phyloP scores from a whole-genome alignment of 2,329 filamentous ascomycete species.

The Colletotrichum graminicola region DNA sequence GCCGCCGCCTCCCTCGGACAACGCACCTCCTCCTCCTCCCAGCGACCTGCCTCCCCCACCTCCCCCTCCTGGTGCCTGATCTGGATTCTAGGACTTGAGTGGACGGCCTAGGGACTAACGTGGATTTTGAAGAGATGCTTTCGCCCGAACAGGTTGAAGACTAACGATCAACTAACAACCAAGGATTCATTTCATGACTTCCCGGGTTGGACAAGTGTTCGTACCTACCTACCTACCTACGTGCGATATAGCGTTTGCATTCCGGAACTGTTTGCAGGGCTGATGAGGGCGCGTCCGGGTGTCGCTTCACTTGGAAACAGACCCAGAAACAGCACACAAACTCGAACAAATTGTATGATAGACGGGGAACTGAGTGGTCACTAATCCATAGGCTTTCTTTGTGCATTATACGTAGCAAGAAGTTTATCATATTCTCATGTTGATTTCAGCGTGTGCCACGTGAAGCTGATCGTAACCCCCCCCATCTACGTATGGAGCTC shows the following conservation, averaged over 20 bases:
- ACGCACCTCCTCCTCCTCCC: constrained; percentile 71
- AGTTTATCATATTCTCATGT: constrained; percentile 18
- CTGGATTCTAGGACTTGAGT: neutral
- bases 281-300: neutral
- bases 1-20: constrained; percentile 67
- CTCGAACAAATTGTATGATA: constrained; percentile 33
- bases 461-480: neutral
- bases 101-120: constrained; percentile 27
- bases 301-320: constrained; percentile 1
- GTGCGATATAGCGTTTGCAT: neutral
- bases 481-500: neutral
- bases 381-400: constrained; percentile 36
- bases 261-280: neutral
- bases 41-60: constrained; percentile 73
- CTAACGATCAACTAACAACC: constrained; percentile 39
- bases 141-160: constrained; percentile 6
- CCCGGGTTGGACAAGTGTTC: constrained; percentile 21
- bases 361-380: constrained; percentile 14
- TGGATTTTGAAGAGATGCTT: constrained; percentile 2
- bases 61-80: constrained; percentile 67
- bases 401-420: constrained; percentile 18
- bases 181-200: constrained; percentile 26
- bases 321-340: constrained; percentile 11
- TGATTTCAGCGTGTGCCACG: neutral
- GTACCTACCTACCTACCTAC: neutral